Conservation (phyloP, 179 eudicot species). For the Spergularia azorica region DNA sequence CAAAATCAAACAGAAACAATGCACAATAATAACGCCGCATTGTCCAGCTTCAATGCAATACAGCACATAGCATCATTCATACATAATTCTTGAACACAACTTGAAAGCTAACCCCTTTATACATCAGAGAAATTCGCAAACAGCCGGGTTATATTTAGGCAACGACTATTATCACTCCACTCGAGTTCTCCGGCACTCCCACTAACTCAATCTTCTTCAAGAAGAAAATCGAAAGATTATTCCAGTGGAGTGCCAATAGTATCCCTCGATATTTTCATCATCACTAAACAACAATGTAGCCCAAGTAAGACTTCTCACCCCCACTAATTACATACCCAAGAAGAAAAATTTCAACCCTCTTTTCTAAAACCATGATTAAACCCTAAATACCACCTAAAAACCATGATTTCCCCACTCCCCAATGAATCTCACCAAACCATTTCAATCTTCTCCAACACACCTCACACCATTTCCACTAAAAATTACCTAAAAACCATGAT, state of each 20-base stretch:
- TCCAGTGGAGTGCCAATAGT: too few relatives aligned
- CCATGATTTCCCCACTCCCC: neutral
- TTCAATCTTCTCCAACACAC: neutral
- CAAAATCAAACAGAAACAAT: neutral
- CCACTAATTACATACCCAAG: slow-evolving; percentile 1
- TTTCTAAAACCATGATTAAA: neutral
- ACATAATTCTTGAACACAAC: neutral
- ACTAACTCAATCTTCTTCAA: too few relatives aligned
- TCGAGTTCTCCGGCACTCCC: too few relatives aligned
- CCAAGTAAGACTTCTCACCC: neutral
- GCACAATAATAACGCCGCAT: neutral
- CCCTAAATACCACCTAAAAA: neutral
- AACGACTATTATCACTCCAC: too few relatives aligned
- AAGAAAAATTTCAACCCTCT: neutral
- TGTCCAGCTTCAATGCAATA: neutral
- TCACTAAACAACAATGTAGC: slow-evolving; percentile 7
- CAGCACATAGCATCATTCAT: neutral
- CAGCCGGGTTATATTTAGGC: neutral
- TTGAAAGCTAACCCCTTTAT: neutral
- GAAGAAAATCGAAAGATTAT: too few relatives aligned
- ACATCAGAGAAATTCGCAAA: neutral
- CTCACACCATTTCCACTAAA: too few relatives aligned
- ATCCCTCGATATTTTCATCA: neutral
- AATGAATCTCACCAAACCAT: neutral
- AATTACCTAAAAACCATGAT: too few relatives aligned